Evolutionary conservation across 495 filamentous ascomycete genomes (phyloP), one percentile per base, ranked within the genome.

Genomic region (Thozetella sp.): DNA sequence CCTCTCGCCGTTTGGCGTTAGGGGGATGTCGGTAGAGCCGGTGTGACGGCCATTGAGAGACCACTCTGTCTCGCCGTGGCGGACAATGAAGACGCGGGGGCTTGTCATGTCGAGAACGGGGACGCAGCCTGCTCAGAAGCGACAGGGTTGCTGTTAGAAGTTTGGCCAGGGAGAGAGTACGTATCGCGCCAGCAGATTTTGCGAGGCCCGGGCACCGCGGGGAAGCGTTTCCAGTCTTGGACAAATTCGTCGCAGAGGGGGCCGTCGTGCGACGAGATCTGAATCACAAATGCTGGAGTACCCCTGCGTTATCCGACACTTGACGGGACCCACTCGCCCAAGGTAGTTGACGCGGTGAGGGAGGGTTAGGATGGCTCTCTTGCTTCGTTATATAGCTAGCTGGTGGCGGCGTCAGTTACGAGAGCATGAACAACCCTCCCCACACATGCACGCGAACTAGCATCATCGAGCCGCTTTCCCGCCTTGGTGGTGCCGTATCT

Each of bases 31-130:
- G 24, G 90, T 92, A 24, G 76, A 83, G 51, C 94, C 91, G 0
- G 95, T 99, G 77, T 99, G 94, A 22, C 89, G 87, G 58, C 93
- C 95, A 67, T 91, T 93, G 40, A 97, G 84, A 1, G 93, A 97
- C 95, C 95, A 99, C 82, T 96, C 92, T 2, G 95, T 99, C 76
- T 99, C 95, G 75, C 85, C 85, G 67, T 99, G 95, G 63, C 95
- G 91, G 76, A 95, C 80, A 59, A 99, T 90, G 83, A 97, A 97
- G 72, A 93, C 89, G 53, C 93, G 84, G 3, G 95, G 93, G 11
- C 89, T 86, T 25, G 76, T 43, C 78, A 81, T 81, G 34, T 27
- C 34, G 37, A 37, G 37, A 48, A 13, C 17, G 22, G 22, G 20
- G 25, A 34, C 50, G 51, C n/a, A n/a, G n/a, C n/a, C n/a, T n/a